phyloP scores from a whole-genome alignment of 2,329 filamentous ascomycete genomes.

The Zelopaecilomyces penicillatus region DNA sequence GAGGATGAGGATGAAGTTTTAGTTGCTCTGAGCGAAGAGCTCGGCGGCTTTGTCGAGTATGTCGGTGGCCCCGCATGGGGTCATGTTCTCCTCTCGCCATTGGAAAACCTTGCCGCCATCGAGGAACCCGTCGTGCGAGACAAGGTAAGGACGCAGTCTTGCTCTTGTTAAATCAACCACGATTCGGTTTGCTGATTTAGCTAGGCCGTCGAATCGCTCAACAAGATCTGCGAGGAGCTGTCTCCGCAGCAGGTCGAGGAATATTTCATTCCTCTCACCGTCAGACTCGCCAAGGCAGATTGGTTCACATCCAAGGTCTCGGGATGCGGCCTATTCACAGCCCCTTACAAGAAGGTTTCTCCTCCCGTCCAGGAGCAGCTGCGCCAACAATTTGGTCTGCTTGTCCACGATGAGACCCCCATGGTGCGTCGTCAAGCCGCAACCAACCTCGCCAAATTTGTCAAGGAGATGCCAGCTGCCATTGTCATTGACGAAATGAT shows the following conservation, averaged over 20 bases:
- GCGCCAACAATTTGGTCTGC: conserved; percentile 80
- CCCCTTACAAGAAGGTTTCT: conserved; percentile 86
- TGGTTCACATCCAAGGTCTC: conserved; percentile 99
- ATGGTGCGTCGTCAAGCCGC: conserved; percentile 98
- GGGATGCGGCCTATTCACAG: conserved; percentile 88
- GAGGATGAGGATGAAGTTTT: conserved; percentile 98
- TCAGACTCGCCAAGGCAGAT: conserved; percentile 96
- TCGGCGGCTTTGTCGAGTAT: conserved; percentile 94
- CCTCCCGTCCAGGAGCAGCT: conserved; percentile 83
- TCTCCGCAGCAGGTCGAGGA: conserved; percentile 91
- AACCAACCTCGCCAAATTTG: conserved; percentile 93
- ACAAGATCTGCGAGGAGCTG: conserved; percentile 95
- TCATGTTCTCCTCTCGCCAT: conserved; percentile 90
- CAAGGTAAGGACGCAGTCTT: conserved; percentile 56
- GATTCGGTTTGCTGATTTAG: conserved; percentile 8
- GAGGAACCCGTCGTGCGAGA: conserved; percentile 96
- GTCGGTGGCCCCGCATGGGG: conserved; percentile 90
- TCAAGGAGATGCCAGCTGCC: conserved; percentile 88
- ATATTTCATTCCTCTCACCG: conserved; percentile 90
- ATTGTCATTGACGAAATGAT: conserved; percentile 99
- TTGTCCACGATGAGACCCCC: conserved; percentile 96
- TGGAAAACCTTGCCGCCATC: conserved; percentile 97
- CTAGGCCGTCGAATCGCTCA: conserved; percentile 95
- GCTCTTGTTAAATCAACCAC: background rate
- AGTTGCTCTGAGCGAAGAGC: conserved; percentile 91